Percentiles rank a stretch among this genome's conserved stretches.
Conservation (phyloP, 2,329 filamentous ascomycete species). For the Aspergillus japonicus region DNA sequence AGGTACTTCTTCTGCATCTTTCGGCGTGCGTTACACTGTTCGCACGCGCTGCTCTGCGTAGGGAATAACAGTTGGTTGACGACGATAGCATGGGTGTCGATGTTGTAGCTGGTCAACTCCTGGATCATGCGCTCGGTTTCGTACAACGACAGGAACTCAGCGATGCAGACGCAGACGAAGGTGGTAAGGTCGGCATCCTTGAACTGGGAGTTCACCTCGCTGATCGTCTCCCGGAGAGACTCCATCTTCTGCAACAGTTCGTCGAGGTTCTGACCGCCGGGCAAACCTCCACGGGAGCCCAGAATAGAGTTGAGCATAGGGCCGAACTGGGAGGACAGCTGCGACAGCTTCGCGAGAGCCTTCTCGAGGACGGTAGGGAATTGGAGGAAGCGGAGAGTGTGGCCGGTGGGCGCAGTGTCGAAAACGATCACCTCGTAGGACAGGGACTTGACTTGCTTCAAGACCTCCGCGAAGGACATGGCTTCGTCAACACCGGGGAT, state of each 20-base stretch:
- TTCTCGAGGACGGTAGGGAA: conserved; percentile 98
- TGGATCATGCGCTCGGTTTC: conserved; percentile 99
- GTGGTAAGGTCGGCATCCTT: conserved; percentile 94
- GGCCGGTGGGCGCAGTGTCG: conserved; percentile 95
- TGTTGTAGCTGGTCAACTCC: conserved; percentile 87
- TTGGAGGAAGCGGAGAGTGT: conserved; percentile 97
- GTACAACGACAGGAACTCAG: conserved; percentile 93
- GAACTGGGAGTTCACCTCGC: conserved; percentile 96
- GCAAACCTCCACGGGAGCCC: conserved; percentile 71
- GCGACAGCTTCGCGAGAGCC: conserved; percentile 93
- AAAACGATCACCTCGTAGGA: conserved; percentile 99
- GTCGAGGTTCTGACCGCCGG: conserved; percentile 87
- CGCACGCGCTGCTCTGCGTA: conserved; percentile 77
- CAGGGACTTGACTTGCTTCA: conserved; percentile 98
- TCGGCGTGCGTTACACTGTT: conserved; percentile 89
- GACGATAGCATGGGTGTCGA: conserved; percentile 96
- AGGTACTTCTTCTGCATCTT: conserved; percentile 99
- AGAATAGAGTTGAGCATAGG: conserved; percentile 93
- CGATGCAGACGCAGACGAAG: conserved; percentile 97
- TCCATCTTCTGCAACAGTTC: conserved; percentile 96
- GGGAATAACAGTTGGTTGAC: conserved; percentile 98
- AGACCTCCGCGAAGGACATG: conserved; percentile 98
- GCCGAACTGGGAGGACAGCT: conserved; percentile 90
- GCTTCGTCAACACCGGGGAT: conserved; percentile 98
- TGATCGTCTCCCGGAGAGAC: conserved; percentile 84